Percentiles rank a stretch among this genome's conserved stretches.
Evolutionary conservation across 306 rosid genomes (phyloP).

Genomic region (Lagenaria siceraria): DNA sequence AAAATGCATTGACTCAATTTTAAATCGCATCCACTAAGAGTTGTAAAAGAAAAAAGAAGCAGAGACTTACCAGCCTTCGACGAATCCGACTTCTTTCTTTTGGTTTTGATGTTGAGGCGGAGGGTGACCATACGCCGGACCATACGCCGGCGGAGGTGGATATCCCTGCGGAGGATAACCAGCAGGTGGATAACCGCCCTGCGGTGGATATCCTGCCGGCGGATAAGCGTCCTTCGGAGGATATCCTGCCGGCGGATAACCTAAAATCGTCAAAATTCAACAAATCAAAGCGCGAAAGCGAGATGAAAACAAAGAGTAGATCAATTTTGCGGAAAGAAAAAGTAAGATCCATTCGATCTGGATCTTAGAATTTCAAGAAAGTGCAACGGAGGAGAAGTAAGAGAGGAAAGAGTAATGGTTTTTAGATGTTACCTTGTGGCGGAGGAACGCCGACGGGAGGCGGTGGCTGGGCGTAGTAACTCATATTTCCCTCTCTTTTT

Average conservation of each 20-base stretch:
- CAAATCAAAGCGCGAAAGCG: not conserved
- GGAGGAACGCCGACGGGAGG: slow-evolving; percentile 96
- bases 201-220: slow-evolving; percentile 60
- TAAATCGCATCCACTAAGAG: not conserved
- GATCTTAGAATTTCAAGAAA: slow-evolving; percentile 1
- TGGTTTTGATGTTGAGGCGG: slow-evolving; percentile 37
- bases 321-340: not conserved
- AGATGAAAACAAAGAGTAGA: not conserved
- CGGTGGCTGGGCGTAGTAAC: slow-evolving; percentile 73
- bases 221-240: slow-evolving; percentile 70
- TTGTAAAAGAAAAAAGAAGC: not conserved
- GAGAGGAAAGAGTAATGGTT: not conserved
- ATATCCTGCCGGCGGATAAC: slow-evolving; percentile 77
- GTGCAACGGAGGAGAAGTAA: not conserved
- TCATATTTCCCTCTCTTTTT: slow-evolving; percentile 24
- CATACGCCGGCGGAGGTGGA: slow-evolving; percentile 48
- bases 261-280: slow-evolving; percentile 16
- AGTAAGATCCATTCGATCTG: not conserved
- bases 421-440: slow-evolving; percentile 42
- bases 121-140: slow-evolving; percentile 73
- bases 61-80: slow-evolving; percentile 66
- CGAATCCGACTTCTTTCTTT: slow-evolving; percentile 21
- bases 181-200: slow-evolving; percentile 32
- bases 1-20: not conserved
- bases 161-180: slow-evolving; percentile 53